A percentile compares a stretch with the other conserved stretches of the same genome.
These are phyloP conservation scores for Talaromyces sp. DNA, from an alignment of 2,329 filamentous ascomycete genomes.

Conservation along the genomic window DNA sequence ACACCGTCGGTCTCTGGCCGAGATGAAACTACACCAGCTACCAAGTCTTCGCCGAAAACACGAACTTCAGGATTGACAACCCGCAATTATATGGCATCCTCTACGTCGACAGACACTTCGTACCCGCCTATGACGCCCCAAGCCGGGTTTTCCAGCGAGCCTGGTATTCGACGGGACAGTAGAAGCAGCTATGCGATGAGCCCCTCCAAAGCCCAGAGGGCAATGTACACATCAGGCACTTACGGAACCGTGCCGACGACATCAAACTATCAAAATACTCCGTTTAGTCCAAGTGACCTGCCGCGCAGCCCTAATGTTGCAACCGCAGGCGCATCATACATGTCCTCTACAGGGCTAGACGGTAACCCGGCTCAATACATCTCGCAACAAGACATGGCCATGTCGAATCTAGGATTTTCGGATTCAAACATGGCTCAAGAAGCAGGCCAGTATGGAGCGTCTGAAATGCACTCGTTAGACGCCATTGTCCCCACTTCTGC, in stretches of 20 bases:
- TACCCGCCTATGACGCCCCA: constrained; percentile 25
- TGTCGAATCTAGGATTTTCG: constrained; percentile 15
- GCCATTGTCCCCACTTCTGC: constrained; percentile 21
- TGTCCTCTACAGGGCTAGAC: neutral
- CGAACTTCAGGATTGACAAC: constrained; percentile 3
- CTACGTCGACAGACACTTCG: constrained; percentile 24
- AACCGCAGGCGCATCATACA: constrained; percentile 5
- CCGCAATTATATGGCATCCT: constrained; percentile 12
- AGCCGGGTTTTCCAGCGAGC: constrained; percentile 17
- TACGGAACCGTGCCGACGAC: constrained; percentile 1
- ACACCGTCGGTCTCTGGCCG: constrained; percentile 19
- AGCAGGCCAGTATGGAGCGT: constrained; percentile 1
- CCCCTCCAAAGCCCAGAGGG: constrained; percentile 16
- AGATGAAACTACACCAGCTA: constrained; percentile 4
- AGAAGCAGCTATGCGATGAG: constrained; percentile 23
- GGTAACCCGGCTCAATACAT: constrained; percentile 4
- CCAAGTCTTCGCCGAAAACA: constrained; percentile 1
- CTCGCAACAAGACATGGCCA: constrained; percentile 16
- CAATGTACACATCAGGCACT: constrained; percentile 21
- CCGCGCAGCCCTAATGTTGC: constrained; percentile 14
- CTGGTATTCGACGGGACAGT: constrained; percentile 22
- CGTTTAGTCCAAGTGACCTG: constrained; percentile 16
- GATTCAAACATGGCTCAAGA: constrained; percentile 1
- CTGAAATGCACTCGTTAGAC: constrained; percentile 20
- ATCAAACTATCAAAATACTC: constrained; percentile 10